Evolutionary conservation across 2,329 filamentous ascomycete genomes (phyloP), one percentile per base, ranked within the genome.

Genomic region (Leptographium procerum): DNA sequence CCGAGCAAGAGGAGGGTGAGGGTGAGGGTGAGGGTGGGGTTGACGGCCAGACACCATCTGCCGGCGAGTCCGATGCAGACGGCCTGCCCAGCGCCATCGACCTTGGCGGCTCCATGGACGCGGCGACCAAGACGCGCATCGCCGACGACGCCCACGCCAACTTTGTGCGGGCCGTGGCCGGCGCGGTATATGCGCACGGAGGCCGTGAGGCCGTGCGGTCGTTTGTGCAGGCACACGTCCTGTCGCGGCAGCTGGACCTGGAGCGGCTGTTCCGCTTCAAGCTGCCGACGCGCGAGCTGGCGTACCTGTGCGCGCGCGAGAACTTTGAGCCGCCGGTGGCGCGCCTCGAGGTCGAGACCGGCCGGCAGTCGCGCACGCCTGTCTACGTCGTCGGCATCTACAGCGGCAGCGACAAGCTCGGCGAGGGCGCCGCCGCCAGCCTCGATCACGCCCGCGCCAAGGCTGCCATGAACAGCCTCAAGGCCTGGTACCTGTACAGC

Each of bases 401-500:
- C 76, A 95, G 88, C 64, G 94, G 92, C 56, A 78, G 80, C 61
- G 91, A 99, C 70, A 92, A 94, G 79, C 78, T 99, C 48, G 94
- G 92, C 58, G 92, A 99, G 75, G 94, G 86, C n/a, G 80, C 85
- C 24, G 94, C 88, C 28, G 76, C 86, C 54, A 91, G 82, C 71
- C 76, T 97, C 59, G 79, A 90, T 64, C 82, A 90, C 66, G 92
- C 88, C 34, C 83, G 89, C 63, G 79, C 82, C 63, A 82, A 89
- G 70, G 94, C 94, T 24, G 84, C 89, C 43, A 91, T 95, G 67
- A 86, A 87, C 62, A 86, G 91, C 22, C 77, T 99, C 68, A 95
- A 96, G 78, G 80, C 86, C 7, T 99, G 94, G 94, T 99, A 99
- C 72, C 77, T 99, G 57, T 99, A 99, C 76, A 91, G 86, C 70